Evolutionary conservation across 441 rosid genomes (phyloP), one percentile per base, ranked within the genome.

Genomic region (Kokia cookei): DNA sequence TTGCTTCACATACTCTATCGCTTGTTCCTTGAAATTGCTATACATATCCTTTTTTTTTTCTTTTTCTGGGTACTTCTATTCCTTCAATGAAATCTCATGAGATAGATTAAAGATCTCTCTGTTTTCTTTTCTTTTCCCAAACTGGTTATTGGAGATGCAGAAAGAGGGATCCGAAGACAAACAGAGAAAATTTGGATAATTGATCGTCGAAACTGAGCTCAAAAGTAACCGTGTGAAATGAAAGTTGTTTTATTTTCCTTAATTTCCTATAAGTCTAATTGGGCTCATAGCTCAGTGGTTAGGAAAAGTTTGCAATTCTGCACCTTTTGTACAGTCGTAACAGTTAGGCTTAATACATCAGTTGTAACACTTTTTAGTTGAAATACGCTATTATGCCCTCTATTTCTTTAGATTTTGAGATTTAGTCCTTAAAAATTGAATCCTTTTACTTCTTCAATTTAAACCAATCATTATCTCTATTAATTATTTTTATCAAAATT

Each of bases 21-120:
- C 99, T 85, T 95, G 98, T 76, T 95, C 96, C 80, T 95, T 95
- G 81, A 93, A 93, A 87, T 95, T 93, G 97, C 97, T 96, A 80
- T 96, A 96, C 99, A 95, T 96, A 66, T 27, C 76, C 4, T 43
- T 43, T 73, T 65, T 69, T 69, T 58, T 69, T 53, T 75, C 8
- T 24, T 53, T 27, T 19, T 54, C 47, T 69, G 72, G 72, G 71
- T 35, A 10, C 65, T 54, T n/a, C 45, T 7, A 17, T 19, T 74
- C 63, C 72, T 66, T 54, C 71, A 69, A 35, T 62, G 3, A 65
- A 70, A 69, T 73, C 51, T 66, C 76, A 73, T 75, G 73, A 15
- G 62, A 55, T 22, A 10, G 68, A 62, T 37, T 9, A 5, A 77
- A 69, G 73, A 71, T 42, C 45, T 42, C 45, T 42, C 45, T 4